Base-by-base conservation (phyloP, 345 rosid genomes). In the Rhodamnia argentea region DNA sequence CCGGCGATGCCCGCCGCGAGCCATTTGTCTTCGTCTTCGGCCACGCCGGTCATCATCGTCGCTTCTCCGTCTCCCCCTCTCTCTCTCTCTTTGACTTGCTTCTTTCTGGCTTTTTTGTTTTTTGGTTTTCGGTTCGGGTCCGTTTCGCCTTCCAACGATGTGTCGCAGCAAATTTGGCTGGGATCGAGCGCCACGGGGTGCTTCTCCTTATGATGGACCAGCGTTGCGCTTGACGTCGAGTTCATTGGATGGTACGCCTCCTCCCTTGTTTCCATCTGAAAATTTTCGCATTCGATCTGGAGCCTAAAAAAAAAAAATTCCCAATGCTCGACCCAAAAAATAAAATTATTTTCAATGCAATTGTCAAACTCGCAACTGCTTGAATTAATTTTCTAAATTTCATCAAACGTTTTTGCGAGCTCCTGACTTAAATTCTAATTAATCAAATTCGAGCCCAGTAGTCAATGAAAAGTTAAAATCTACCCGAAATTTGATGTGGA, bases 1-100 rank as follows among this genome's bases (percentile, higher is more conserved):
- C 97, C 98, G 60, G 98, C 95, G 87, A 95, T 92, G 64, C 97
- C 95, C 13, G 99, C 98, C 55, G 99, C 93, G 88, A 97, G 96
- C 99, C 99, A 97, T 87, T 96, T 97, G 84, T 97, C 99, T 89
- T 96, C 99, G 88, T 94, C 98, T 84, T 96, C 99, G n/a, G 90
- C 93, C 83, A 95, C 99, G 87, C 93, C 95, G 22, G 94, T 91
- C 92, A 97, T 94, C 99, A 95, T 95, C 87, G 82, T 91, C 88
- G 64, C 83, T 83, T 52, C 64, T 74, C 88, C 86, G 90, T 51
- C 82, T 32, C 70, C 54, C 58, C 54, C 86, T 84, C 56, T 84
- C 89, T 82, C 44, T 37, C 60, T 70, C 82, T 64, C 82, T 85
- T 86, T 62, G 87, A 86, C 87, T 70, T 6, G 10, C 62, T 27